Base-by-base conservation (phyloP, 495 filamentous ascomycete species). In the Lasiosphaeria miniovina region DNA sequence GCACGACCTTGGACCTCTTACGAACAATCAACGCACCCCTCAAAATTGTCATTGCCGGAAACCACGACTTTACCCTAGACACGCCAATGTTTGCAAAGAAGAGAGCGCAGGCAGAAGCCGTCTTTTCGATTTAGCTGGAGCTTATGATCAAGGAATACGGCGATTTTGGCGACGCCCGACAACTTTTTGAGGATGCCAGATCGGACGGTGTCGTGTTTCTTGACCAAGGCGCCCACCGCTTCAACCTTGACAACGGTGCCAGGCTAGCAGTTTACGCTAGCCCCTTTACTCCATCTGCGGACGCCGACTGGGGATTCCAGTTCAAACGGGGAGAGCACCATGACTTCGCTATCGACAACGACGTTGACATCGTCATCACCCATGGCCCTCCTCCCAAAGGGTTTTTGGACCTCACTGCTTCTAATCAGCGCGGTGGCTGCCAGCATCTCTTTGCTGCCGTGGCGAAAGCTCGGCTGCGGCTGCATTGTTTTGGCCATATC, bases 41-140 rank as follows among this genome's bases (percentile, higher is more conserved):
- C 4, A 94, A 93, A 61, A 72, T 94, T 36, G 84, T 92, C 38
- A 90, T 93, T 52, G 84, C 90, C 1, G 90, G 90, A 0, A 93
- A 93, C 69, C 90, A 93, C 72, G 90, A 93, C 67, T 81, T 89
- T 57, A 82, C 82, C 0, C 81, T 92, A 3, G 88, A 94, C 67
- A 70, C 71, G 35, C 71, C 79, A 4, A 24, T 49, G 15, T 49
- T 57, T n/a, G 36, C 48, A 41, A 33, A 57, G 46, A 61, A 61
- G 41, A 49, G 9, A 6, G 45, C 33, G 17, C 24, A 36, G 12
- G 54, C 60, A 32, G 33, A 41, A 14, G 14, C 49, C n/a, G 1
- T 46, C n/a, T 52, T 57, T 41, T 36, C 36, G 5, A 55, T 58
- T 15, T 12, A 51, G 11, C 50, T 55, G 35, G 60, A 49, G 32